These are phyloP conservation scores for Atkinsonella hypoxylon DNA, from an alignment of 2,329 filamentous ascomycete species.

Conservation along the genomic window DNA sequence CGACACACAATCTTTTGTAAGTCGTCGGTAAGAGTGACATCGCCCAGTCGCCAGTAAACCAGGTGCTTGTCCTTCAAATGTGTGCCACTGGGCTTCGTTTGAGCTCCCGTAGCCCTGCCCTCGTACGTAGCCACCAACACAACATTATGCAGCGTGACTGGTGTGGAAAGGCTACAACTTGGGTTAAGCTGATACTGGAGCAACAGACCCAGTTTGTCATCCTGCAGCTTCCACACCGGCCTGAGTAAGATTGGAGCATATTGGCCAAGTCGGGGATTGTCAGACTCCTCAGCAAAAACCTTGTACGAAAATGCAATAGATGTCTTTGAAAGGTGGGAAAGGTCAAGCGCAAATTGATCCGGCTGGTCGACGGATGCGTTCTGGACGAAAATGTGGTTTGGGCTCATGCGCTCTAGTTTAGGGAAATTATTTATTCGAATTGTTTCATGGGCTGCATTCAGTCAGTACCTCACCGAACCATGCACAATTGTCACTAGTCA, in stretches of 20 bases:
- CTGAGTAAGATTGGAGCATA: conserved; percentile 64
- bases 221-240: conserved; percentile 72
- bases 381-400: conserved; percentile 82
- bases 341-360: conserved; percentile 69
- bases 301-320: conserved; percentile 88
- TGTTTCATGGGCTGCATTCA: conserved; percentile 39
- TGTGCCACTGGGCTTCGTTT: conserved; percentile 69
- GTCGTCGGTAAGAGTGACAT: conserved; percentile 55
- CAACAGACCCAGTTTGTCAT: conserved; percentile 75
- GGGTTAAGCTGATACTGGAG: conserved; percentile 79
- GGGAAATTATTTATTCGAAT: conserved; percentile 83
- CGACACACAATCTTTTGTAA: conserved; percentile 72
- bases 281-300: conserved; percentile 55
- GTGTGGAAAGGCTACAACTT: conserved; percentile 33
- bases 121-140: conserved; percentile 62
- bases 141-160: conserved; percentile 53
- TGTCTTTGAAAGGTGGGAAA: conserved; percentile 60
- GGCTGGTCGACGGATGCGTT: conserved; percentile 51
- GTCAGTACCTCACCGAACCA: conserved; percentile 6
- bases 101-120: conserved; percentile 53
- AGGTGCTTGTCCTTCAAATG: conserved; percentile 66
- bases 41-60: conserved; percentile 70
- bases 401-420: conserved; percentile 81
- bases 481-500: too few relatives aligned
- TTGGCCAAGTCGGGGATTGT: conserved; percentile 29